Evolutionary conservation across 2,329 filamentous ascomycete genomes (phyloP).

Genomic region (Alternaria hordeiaustralica): DNA sequence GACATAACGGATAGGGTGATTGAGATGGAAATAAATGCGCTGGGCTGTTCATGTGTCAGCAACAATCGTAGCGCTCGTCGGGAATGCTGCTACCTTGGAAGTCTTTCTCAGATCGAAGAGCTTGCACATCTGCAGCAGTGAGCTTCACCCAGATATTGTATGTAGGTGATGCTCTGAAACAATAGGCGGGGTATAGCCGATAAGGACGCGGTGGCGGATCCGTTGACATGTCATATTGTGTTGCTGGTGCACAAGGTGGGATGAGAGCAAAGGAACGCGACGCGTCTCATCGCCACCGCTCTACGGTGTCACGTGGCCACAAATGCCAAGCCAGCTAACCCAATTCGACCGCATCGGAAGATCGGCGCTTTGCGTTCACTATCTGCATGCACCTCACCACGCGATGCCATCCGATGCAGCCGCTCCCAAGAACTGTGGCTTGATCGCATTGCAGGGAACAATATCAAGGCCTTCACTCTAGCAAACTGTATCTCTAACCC

Average conservation of each 20-base stretch:
- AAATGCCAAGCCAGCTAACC: not conserved
- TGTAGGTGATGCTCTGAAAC: slow-evolving; percentile 66
- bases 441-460: slow-evolving; percentile 22
- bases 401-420: slow-evolving; percentile 34
- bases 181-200: slow-evolving; percentile 63
- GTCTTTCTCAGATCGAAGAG: slow-evolving; percentile 54
- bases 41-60: slow-evolving; percentile 51
- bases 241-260: slow-evolving; percentile 19
- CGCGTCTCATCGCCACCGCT: slow-evolving; percentile 6
- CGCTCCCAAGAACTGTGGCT: slow-evolving; percentile 26
- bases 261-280: slow-evolving; percentile 23
- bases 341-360: slow-evolving; percentile 14
- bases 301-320: slow-evolving; percentile 13
- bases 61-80: not conserved
- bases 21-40: slow-evolving; percentile 62
- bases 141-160: slow-evolving; percentile 69
- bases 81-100: slow-evolving; percentile 57
- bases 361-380: slow-evolving; percentile 27
- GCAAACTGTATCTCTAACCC: slow-evolving; percentile 12
- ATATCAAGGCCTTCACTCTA: slow-evolving; percentile 32
- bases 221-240: slow-evolving; percentile 42
- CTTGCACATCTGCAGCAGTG: slow-evolving; percentile 62
- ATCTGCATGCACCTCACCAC: slow-evolving; percentile 21
- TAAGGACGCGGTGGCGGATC: slow-evolving; percentile 29
- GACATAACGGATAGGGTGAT: slow-evolving; percentile 59